Evolutionary conservation across 106 monocot genomes (phyloP).

Genomic region (Xerophyta viscosa): DNA sequence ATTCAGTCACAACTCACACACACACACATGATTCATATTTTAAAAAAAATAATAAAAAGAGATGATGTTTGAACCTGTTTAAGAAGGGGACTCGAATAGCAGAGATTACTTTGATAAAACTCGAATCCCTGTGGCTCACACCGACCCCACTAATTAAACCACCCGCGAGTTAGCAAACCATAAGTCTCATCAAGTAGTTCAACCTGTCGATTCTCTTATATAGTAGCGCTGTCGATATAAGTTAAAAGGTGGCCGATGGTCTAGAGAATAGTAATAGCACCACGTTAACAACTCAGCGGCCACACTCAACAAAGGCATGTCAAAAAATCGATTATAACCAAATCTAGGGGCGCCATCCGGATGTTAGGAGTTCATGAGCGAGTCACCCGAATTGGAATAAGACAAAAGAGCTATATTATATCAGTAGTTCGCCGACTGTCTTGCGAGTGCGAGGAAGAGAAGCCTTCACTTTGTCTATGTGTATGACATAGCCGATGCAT

Average conservation of each 20-base stretch:
- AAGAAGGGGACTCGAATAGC: slow-evolving; percentile 46
- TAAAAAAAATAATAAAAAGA: no score
- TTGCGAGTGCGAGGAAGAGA: no score
- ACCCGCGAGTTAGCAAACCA: slow-evolving; percentile 15
- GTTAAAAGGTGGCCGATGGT: no score
- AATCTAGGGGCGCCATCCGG: no score
- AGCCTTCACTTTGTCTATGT: no score
- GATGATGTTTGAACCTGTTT: no score
- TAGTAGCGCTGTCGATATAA: slow-evolving; percentile 47
- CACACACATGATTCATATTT: no score
- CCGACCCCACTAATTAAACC: slow-evolving; percentile 20
- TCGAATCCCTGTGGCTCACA: slow-evolving; percentile 2
- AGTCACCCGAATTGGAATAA: slow-evolving; percentile 28
- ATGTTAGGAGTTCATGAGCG: slow-evolving; percentile 10
- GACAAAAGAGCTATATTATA: slow-evolving; percentile 12
- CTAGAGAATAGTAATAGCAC: slow-evolving; percentile 27
- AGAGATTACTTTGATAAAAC: slow-evolving; percentile 27
- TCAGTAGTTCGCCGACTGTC: slow-evolving; percentile 18
- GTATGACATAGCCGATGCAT: no score
- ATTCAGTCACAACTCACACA: no score
- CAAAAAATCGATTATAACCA: slow-evolving; percentile 11
- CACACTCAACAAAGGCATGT: slow-evolving; percentile 14
- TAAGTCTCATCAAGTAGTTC: slow-evolving; percentile 24
- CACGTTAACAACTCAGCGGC: slow-evolving; percentile 23
- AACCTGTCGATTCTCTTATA: slow-evolving; percentile 15